Base-by-base conservation (phyloP, 371 early-diverging fungal species). In the Homolaphlyctis polyrhiza region DNA sequence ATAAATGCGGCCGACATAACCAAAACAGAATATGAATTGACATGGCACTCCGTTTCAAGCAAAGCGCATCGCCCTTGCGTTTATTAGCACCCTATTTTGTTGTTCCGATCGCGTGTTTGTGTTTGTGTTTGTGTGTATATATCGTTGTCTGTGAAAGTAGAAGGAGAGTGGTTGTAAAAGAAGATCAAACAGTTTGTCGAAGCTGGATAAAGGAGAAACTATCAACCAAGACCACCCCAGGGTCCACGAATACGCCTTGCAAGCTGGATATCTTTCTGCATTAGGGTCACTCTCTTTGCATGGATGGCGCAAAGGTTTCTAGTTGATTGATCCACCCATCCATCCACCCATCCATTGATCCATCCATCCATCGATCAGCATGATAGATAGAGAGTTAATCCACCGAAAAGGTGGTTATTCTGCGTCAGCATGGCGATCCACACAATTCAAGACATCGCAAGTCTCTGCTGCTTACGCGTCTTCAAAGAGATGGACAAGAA, bases 211-310 rank as follows among this genome's bases (percentile, higher is more conserved):
- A 18, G 18, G 39, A 39, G 39, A 39, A 18, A 39, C 11, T 39
- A 3, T 66, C 58, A 75, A 21, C 70, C 70, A 32, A 71, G 49
- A 11, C 72, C 72, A 21, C 72, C 75, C 70, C 69, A 71, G 11
- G 71, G 72, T 14, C 93, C 93, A 36, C 97, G 87, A 58, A 97
- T 91, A 32, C 94, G 85, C 59, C 92, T 76, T 14, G 95, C 96
- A 23, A 97, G 84, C 63, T 92, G 90, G 51, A 97, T 89, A 73
- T 97, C 98, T 58, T 87, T 86, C 52, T 88, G 87, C 91, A 94
- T 91, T 16, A 96, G 69, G 0, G 98, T 97, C 18, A 96, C 96
- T 29, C 98, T 82, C 74, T 92, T 95, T 4, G 95, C 96, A 68
- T 97, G 97, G 54, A 94, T 88, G 0, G 96, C 95, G 69, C 95